These are phyloP conservation scores for Echinosophora koreensis DNA, from an alignment of 306 rosid genomes.

Conservation along the genomic window DNA sequence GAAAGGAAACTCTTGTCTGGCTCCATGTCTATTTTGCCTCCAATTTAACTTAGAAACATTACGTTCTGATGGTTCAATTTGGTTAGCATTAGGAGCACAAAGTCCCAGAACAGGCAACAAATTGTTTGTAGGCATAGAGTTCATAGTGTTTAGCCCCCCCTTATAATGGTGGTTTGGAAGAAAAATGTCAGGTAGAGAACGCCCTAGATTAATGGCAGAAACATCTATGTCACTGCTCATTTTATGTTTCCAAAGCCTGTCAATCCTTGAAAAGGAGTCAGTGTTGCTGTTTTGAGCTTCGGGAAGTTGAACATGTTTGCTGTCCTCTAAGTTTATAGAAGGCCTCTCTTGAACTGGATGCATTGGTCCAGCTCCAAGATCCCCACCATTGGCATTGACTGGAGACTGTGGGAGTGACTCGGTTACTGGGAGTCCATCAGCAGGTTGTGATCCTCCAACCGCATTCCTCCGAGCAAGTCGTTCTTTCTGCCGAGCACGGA, in stretches of 20 bases:
- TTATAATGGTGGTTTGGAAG: slow-evolving; percentile 68
- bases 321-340: slow-evolving; percentile 70
- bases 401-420: slow-evolving; percentile 56
- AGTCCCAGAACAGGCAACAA: slow-evolving; percentile 94
- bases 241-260: slow-evolving; percentile 63
- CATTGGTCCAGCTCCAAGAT: slow-evolving; percentile 56
- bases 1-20: slow-evolving; percentile 95
- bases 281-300: slow-evolving; percentile 61
- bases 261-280: slow-evolving; percentile 66
- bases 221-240: slow-evolving; percentile 62
- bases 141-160: slow-evolving; percentile 53
- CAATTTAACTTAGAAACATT: slow-evolving; percentile 72
- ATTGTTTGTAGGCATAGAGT: slow-evolving; percentile 59
- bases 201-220: slow-evolving; percentile 62
- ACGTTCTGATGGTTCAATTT: slow-evolving; percentile 66
- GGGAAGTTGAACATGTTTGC: slow-evolving; percentile 49
- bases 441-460: slow-evolving; percentile 57
- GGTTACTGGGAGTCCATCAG: slow-evolving; percentile 58
- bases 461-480: slow-evolving; percentile 73
- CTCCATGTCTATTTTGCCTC: slow-evolving; percentile 63
- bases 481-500: slow-evolving; percentile 94
- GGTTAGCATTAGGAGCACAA: slow-evolving; percentile 89
- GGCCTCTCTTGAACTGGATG: slow-evolving; percentile 65
- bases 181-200: slow-evolving; percentile 60
- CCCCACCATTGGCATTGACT: slow-evolving; percentile 57